phyloP scores from a whole-genome alignment of 2,329 filamentous ascomycete genomes.

The Simplicillium sp. region DNA sequence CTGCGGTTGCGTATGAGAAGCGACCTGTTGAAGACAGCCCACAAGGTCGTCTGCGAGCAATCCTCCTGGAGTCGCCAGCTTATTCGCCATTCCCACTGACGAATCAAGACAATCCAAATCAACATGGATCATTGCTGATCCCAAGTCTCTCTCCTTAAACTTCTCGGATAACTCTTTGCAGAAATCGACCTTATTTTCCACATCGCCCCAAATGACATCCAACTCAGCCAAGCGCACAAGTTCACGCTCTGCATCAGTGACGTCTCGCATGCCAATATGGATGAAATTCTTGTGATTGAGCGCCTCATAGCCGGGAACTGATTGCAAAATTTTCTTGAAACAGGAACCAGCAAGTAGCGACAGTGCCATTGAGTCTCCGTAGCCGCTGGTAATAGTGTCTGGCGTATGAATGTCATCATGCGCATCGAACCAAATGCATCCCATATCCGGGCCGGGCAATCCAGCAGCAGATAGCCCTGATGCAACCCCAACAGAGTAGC shows the following conservation, averaged over 20 bases:
- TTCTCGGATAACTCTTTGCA: slow-evolving; percentile 5
- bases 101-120: slow-evolving; percentile 24
- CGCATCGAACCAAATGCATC: slow-evolving; percentile 31
- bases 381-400: slow-evolving; percentile 13
- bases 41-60: slow-evolving; percentile 16
- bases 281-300: slow-evolving; percentile 10
- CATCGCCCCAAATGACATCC: slow-evolving; percentile 17
- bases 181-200: slow-evolving; percentile 8
- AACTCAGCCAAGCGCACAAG: slow-evolving; percentile 20
- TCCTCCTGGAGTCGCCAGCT: slow-evolving; percentile 22
- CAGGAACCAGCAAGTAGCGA: slow-evolving; percentile 15
- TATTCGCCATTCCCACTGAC: slow-evolving; percentile 22
- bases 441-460: slow-evolving; percentile 11
- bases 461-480: slow-evolving; percentile 18
- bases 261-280: slow-evolving; percentile 17
- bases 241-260: slow-evolving; percentile 17
- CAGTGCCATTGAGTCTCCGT: slow-evolving; percentile 18
- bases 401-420: slow-evolving; percentile 28
- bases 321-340: slow-evolving; percentile 12
- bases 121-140: slow-evolving; percentile 19
- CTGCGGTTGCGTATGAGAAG: slow-evolving; percentile 8
- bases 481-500: slow-evolving; percentile 21
- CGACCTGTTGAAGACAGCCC: slow-evolving; percentile 11
- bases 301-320: slow-evolving; percentile 13
- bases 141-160: slow-evolving; percentile 7